Percentiles rank a stretch among this genome's conserved stretches.
These are phyloP conservation scores for Volvox africanus DNA, from an alignment of 139 green algal genomes.

Conservation along the genomic window DNA sequence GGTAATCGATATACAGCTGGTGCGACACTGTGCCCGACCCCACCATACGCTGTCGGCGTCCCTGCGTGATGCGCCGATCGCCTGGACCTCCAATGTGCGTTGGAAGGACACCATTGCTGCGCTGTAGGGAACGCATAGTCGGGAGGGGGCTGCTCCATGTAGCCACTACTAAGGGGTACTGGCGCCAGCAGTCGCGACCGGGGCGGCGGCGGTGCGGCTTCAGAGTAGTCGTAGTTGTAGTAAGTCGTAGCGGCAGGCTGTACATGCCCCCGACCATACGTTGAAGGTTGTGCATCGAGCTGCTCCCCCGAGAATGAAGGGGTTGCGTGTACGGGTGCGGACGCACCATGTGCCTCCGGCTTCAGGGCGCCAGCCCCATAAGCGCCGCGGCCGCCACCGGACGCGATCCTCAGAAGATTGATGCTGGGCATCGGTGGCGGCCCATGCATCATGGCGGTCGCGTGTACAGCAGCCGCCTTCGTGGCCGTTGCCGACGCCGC, in stretches of 20 bases:
- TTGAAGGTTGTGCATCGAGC: background rate
- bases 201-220: background rate
- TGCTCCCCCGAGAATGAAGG: background rate
- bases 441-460: background rate
- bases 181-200: background rate
- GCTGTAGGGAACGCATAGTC: background rate
- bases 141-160: background rate
- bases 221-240: background rate
- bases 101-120: background rate
- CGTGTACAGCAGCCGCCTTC: background rate
- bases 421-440: conserved; percentile 39
- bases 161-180: background rate
- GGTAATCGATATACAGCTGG: background rate
- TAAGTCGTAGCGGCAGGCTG: background rate
- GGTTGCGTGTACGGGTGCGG: background rate
- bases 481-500: background rate
- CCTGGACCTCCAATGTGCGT: background rate
- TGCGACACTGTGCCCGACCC: background rate
- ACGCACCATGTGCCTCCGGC: background rate
- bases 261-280: background rate
- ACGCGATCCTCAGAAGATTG: background rate
- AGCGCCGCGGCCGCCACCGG: background rate
- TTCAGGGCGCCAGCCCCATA: background rate
- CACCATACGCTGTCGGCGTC: background rate
- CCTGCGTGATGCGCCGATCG: background rate